Percentiles rank a stretch among this genome's conserved stretches.
phyloP scores from a whole-genome alignment of 768 basidiomycete species.

The Boletus sp. region DNA sequence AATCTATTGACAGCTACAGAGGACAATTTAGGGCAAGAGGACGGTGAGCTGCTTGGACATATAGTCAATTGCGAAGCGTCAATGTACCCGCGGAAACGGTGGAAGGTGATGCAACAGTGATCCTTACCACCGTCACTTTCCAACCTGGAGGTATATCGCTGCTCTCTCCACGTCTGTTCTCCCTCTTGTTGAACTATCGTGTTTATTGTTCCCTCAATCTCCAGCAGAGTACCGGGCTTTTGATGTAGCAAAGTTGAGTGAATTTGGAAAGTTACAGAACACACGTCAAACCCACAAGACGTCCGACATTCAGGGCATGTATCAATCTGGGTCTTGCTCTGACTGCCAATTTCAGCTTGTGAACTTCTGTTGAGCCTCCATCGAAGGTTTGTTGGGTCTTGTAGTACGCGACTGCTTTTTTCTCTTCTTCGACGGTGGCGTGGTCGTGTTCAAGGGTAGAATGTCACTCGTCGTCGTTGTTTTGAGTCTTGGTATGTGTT shows the following conservation, averaged over 20 bases:
- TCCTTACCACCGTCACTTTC: background rate
- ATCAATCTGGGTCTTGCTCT: background rate
- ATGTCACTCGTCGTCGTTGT: background rate
- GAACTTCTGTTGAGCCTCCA: background rate
- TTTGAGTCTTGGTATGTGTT: slow-evolving; percentile 5
- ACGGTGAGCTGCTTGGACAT: slow-evolving; percentile 73
- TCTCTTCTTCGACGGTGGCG: slow-evolving; percentile 17
- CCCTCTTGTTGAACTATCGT: background rate
- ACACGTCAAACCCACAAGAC: background rate
- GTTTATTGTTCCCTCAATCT: background rate
- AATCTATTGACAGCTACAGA: slow-evolving; percentile 79
- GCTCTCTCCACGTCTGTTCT: background rate
- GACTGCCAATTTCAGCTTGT: background rate
- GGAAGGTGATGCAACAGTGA: slow-evolving; percentile 48
- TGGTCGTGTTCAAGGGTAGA: background rate
- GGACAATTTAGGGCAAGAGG: slow-evolving; percentile 70
- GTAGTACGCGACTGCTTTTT: background rate
- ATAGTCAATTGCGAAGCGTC: slow-evolving; percentile 82
- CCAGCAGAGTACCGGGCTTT: too few relatives aligned
- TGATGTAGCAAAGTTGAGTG: background rate
- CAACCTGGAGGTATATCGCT: background rate
- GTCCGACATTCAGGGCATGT: background rate
- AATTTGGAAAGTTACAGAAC: background rate
- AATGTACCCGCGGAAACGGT: slow-evolving; percentile 68
- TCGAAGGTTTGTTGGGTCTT: background rate